phyloP scores from a whole-genome alignment of 177 flowering plant species.

The Tripterygium wilfordii region DNA sequence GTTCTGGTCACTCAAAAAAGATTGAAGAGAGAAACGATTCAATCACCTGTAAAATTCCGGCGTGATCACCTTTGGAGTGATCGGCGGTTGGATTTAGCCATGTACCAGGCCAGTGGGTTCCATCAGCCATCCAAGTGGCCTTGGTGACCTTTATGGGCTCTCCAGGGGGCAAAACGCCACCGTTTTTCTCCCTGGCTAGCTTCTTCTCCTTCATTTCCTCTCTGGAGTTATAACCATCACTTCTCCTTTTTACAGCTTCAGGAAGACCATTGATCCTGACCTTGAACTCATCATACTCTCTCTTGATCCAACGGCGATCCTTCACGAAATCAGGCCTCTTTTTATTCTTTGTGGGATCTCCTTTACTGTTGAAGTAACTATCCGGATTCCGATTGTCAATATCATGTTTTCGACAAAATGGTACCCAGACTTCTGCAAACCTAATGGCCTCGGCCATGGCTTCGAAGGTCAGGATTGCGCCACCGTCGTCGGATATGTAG shows the following conservation, averaged over 20 bases:
- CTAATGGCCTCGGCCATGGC: conserved; percentile 81
- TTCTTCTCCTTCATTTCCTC: conserved; percentile 46
- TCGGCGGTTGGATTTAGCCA: conserved; percentile 54
- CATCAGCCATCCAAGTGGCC: conserved; percentile 98
- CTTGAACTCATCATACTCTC: conserved; percentile 90
- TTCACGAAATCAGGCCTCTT: conserved; percentile 69
- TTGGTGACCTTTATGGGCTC: conserved; percentile 25
- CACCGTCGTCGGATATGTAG: conserved; percentile 87
- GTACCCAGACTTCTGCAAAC: conserved; percentile 57
- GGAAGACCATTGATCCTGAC: conserved; percentile 80
- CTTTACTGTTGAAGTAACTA: conserved; percentile 52
- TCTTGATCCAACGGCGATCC: conserved; percentile 83
- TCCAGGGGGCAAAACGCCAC: conserved; percentile 29
- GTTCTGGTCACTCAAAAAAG: neutral
- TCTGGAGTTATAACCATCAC: conserved; percentile 38
- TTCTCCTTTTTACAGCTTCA: conserved; percentile 43
- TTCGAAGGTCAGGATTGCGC: conserved; percentile 70
- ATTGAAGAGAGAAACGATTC: no score
- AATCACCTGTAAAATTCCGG: conserved; percentile 77
- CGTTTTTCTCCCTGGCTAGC: conserved; percentile 39
- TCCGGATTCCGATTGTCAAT: conserved; percentile 86
- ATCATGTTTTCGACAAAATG: conserved; percentile 76
- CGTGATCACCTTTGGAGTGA: conserved; percentile 78
- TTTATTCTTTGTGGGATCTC: conserved; percentile 76
- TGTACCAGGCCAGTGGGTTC: conserved; percentile 93